Evolutionary conservation across 129 eudicot genomes (phyloP).

Genomic region (Tagetes erecta): DNA sequence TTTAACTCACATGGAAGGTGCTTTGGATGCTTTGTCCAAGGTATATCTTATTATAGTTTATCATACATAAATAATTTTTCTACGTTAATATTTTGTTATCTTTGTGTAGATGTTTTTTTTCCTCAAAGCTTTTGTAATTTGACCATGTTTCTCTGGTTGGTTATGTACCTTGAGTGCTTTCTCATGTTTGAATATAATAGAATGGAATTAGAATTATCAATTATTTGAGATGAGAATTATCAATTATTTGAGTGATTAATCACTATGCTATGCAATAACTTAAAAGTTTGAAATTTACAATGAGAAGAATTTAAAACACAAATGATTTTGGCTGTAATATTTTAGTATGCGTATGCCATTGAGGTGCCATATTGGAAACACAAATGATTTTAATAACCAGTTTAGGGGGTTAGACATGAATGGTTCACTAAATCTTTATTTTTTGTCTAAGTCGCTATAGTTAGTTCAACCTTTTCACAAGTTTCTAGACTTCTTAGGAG

Average conservation of each 20-base stretch:
- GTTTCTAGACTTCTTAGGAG: background rate
- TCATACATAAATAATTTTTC: background rate
- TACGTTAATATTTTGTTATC: background rate
- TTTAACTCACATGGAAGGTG: constrained; percentile 89
- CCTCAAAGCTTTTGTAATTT: constrained; percentile 1
- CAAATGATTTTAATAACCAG: background rate
- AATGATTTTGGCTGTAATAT: background rate
- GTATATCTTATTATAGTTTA: constrained; percentile 35
- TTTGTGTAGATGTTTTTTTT: background rate
- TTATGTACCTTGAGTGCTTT: constrained; percentile 20
- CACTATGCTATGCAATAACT: background rate
- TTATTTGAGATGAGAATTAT: background rate
- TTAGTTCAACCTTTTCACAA: background rate
- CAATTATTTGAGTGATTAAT: background rate
- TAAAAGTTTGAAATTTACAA: background rate
- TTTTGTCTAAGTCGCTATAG: background rate
- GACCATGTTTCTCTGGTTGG: background rate
- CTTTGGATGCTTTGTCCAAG: constrained; percentile 99
- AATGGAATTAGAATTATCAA: background rate
- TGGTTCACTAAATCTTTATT: background rate
- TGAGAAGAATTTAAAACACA: background rate
- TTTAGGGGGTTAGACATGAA: background rate
- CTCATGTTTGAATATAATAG: constrained; percentile 6
- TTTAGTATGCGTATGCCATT: constrained; percentile 52
- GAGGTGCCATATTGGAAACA: background rate